phyloP scores from a whole-genome alignment of 129 eudicot genomes.

The Helichrysum umbraculigerum region DNA sequence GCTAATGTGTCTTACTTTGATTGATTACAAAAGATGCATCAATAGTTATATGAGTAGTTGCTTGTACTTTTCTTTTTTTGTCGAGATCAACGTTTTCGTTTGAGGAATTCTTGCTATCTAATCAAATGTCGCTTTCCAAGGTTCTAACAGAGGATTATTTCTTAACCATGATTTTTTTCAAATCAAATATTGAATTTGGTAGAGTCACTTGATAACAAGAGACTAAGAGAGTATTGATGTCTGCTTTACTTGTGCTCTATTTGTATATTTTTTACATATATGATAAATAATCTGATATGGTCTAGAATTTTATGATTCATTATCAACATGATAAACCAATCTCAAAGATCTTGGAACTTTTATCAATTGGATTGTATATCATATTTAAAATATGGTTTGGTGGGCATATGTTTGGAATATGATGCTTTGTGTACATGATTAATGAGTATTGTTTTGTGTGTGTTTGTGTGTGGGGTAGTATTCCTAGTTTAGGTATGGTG shows the following conservation, averaged over 20 bases:
- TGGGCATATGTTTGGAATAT: conserved; percentile 24
- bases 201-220: not conserved
- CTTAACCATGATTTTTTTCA: not conserved
- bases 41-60: too few species aligned
- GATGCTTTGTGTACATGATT: conserved; percentile 23
- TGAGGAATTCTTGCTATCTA: too few species aligned
- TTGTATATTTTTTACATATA: conserved; percentile 2
- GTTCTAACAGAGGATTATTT: not conserved
- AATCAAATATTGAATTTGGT: not conserved
- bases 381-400: conserved; percentile 4
- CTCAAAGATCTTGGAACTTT: conserved; percentile 15
- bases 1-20: too few species aligned
- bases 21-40: too few species aligned
- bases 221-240: not conserved
- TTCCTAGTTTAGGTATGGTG: conserved; percentile 6
- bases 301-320: conserved; percentile 13
- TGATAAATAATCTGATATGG: not conserved
- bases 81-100: too few species aligned
- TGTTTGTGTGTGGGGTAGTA: not conserved
- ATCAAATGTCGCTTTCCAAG: too few species aligned
- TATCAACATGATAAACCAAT: conserved; percentile 1
- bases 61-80: too few species aligned
- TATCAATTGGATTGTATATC: not conserved
- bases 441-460: not conserved
- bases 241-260: conserved; percentile 3